Evolutionary conservation across 2,329 filamentous ascomycete species (phyloP).

Genomic region (Cryphonectria carpinicola): DNA sequence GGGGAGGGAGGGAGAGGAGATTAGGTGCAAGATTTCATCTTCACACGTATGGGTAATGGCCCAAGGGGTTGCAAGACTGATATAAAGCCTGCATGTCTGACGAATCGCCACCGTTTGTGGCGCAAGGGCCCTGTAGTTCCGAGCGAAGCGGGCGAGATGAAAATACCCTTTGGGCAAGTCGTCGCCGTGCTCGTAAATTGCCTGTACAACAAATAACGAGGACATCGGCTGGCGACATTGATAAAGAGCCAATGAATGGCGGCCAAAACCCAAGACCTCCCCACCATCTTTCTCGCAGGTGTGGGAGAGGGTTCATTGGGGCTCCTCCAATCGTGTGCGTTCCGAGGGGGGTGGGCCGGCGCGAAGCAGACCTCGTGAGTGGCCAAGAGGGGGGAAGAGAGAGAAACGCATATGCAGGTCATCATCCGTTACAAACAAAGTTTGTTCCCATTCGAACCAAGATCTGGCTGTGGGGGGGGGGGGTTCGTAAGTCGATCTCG

Average conservation of each 20-base stretch:
- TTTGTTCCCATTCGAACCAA: slow-evolving; percentile 3
- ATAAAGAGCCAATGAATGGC: background rate
- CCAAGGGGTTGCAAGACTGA: slow-evolving; percentile 7
- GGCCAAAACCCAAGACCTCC: background rate
- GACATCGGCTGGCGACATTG: background rate
- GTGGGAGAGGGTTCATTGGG: slow-evolving; percentile 7
- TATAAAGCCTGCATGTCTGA: slow-evolving; percentile 11
- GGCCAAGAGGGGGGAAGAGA: slow-evolving; percentile 26
- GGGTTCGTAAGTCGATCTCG: slow-evolving; percentile 8
- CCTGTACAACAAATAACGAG: slow-evolving; percentile 4
- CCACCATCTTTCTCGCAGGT: slow-evolving; percentile 6
- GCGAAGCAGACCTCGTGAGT: slow-evolving; percentile 24
- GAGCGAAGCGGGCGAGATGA: slow-evolving; percentile 3
- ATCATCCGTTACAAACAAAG: slow-evolving; percentile 17
- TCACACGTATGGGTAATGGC: background rate
- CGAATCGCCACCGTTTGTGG: slow-evolving; percentile 2
- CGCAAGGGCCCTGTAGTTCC: background rate
- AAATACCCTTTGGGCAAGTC: background rate
- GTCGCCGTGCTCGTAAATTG: background rate
- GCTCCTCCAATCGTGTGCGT: slow-evolving; percentile 20
- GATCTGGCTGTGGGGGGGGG: slow-evolving; percentile 25
- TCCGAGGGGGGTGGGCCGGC: slow-evolving; percentile 12
- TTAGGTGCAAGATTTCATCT: background rate
- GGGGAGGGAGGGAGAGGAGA: background rate
- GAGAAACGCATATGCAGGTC: slow-evolving; percentile 21